A percentile compares a stretch with the other conserved stretches of the same genome.
Evolutionary conservation across 768 basidiomycete species (phyloP).

Genomic region (Gautieria morchelliformis): DNA sequence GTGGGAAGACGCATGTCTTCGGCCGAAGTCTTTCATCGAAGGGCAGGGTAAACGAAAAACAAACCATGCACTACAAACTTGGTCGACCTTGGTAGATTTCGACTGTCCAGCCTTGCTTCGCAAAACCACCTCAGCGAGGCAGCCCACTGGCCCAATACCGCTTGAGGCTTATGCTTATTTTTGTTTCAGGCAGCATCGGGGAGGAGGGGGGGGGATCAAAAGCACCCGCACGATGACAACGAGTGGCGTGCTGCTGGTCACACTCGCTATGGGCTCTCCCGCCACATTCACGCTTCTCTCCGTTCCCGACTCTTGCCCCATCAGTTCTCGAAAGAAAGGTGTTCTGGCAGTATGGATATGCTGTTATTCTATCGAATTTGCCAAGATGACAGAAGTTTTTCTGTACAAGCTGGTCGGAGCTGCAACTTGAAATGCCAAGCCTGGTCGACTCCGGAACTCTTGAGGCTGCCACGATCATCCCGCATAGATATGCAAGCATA

Average conservation of each 20-base stretch:
- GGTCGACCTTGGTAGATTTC: slow-evolving; percentile 71
- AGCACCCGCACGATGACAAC: slow-evolving; percentile 2
- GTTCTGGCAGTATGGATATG: background rate
- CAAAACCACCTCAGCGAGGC: slow-evolving; percentile 81
- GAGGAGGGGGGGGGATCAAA: background rate
- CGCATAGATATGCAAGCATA: background rate
- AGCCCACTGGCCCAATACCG: slow-evolving; percentile 93
- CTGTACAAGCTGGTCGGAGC: background rate
- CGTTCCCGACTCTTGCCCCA: background rate
- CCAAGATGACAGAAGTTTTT: background rate
- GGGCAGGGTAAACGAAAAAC: slow-evolving; percentile 12
- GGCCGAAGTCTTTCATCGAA: slow-evolving; percentile 1
- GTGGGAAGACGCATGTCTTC: slow-evolving; percentile 68
- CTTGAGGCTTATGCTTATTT: background rate
- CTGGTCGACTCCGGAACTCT: background rate
- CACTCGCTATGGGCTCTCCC: background rate
- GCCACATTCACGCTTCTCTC: background rate
- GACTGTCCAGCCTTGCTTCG: slow-evolving; percentile 80
- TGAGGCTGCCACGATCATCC: background rate
- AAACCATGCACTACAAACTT: slow-evolving; percentile 34
- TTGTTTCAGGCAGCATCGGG: background rate
- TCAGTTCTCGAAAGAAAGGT: background rate
- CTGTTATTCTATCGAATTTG: no score
- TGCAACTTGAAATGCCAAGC: background rate
- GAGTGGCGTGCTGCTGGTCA: background rate